phyloP scores from a whole-genome alignment of 768 basidiomycete species.

The Suillus plorans region DNA sequence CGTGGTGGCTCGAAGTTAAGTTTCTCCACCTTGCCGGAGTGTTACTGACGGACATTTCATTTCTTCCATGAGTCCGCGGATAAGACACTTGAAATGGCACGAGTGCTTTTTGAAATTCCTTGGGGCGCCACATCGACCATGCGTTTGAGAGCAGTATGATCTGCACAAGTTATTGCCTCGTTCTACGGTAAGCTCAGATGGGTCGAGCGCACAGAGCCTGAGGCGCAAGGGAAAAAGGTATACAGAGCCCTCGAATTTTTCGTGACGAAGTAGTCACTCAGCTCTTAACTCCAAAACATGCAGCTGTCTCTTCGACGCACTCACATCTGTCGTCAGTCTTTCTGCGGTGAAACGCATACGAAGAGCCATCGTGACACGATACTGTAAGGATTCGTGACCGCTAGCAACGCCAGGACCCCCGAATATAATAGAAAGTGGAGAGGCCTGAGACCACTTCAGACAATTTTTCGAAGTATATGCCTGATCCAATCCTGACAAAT shows the following conservation, averaged over 20 bases:
- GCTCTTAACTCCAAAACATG: no score
- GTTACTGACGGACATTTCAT: background rate
- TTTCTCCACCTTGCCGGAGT: background rate
- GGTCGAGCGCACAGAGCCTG: background rate
- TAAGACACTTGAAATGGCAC: background rate
- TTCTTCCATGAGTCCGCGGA: background rate
- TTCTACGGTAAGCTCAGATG: background rate
- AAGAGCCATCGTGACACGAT: background rate
- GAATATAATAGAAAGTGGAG: no score
- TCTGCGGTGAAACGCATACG: background rate
- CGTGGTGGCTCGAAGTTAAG: no score
- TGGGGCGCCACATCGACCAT: background rate
- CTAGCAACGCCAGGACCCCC: no score
- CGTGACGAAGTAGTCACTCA: background rate
- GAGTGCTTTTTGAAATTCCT: background rate
- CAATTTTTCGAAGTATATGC: no score
- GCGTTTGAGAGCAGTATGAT: background rate
- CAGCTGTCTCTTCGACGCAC: no score
- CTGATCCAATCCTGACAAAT: no score
- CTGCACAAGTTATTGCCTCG: background rate
- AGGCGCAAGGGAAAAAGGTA: background rate
- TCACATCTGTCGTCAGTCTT: no score
- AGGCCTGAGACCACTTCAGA: no score
- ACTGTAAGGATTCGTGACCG: background rate
- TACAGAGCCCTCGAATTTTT: background rate